Evolutionary conservation across 2,329 filamentous ascomycete species (phyloP), one percentile per base, ranked within the genome.

Genomic region (Alternaria brassicicola): DNA sequence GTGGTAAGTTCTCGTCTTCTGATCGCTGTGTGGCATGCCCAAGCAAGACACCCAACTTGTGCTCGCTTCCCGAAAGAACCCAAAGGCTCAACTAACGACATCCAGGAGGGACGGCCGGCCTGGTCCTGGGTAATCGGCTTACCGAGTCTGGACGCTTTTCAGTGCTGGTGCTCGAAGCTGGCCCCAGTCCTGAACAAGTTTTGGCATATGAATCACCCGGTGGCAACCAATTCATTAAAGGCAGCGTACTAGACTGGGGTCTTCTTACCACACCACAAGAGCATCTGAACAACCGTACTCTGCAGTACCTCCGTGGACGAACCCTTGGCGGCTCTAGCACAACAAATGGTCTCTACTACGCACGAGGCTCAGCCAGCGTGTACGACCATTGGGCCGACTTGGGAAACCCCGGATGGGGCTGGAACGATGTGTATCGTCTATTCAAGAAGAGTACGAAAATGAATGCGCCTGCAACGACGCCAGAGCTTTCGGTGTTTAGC

Each of bases 331-430:
- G 77, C 1, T 71, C 72, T 21, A 70, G 66, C 26, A 66, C 68
- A 0, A 71, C 71, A 8, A 78, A 79, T 61, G 71, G 73, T 21
- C 65, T 78, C 51, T 67, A 69, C 38, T 77, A 75, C 43, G 69
- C 69, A 25, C 66, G 77, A 12, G 77, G 70, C 12, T 69, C 67
- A 25, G 57, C 66, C 6, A 67, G 55, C 4, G 70, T 76, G 19
- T 78, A 78, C 47, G 82, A 88, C 68, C 78, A 78, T 1, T 88
- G 86, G 86, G 81, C 79, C 36, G 71, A 77, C n/a, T 70, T 88
- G 8, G 86, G 86, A 1, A 88, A 88, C 59, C 55, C 71, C 2
- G 85, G 84, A 1, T 89, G 86, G 86, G 78, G 80, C 1, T 71
- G 67, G 68, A 28, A 63, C 7, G 62, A 69, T 23, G 60, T 67